Conservation (phyloP, 805 yeast species). For the Wickerhamiella azyma region DNA sequence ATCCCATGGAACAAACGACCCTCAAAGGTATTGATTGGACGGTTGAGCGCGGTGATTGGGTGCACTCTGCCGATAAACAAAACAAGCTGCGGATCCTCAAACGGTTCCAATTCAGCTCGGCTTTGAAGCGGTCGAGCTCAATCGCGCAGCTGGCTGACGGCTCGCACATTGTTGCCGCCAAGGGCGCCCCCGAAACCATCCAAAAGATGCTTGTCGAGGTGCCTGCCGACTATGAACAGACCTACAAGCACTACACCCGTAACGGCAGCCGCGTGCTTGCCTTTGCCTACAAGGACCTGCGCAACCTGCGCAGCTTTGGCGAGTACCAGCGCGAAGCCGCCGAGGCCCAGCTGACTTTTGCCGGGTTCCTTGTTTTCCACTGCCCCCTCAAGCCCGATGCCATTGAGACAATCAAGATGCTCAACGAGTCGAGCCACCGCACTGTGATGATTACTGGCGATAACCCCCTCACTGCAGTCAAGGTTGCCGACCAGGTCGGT, state of each 20-base stretch:
- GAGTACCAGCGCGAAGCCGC: conserved; percentile 60
- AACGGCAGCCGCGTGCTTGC: conserved; percentile 94
- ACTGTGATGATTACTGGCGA: conserved; percentile 98
- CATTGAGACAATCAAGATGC: conserved; percentile 74
- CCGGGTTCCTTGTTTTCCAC: conserved; percentile 91
- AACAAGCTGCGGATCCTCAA: conserved; percentile 61
- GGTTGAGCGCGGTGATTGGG: conserved; percentile 62
- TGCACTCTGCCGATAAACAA: conserved; percentile 33
- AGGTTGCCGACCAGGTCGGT: conserved; percentile 86
- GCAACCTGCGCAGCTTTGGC: conserved; percentile 32
- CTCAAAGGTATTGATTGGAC: conserved; percentile 76
- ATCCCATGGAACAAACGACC: conserved; percentile 98
- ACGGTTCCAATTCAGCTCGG: conserved; percentile 94
- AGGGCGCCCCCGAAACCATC: conserved; percentile 98
- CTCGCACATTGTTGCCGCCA: conserved; percentile 63
- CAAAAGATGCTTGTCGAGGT: conserved; percentile 55
- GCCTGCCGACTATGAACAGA: conserved; percentile 71
- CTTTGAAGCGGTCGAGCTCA: conserved; percentile 87
- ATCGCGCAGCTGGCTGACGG: conserved; percentile 45
- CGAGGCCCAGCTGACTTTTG: conserved; percentile 64
- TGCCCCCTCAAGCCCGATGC: conserved; percentile 96
- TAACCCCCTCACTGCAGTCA: conserved; percentile 95
- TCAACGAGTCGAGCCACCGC: conserved; percentile 90
- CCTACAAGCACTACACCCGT: conserved; percentile 81
- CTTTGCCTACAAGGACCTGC: conserved; percentile 59